Percentiles rank a stretch among this genome's conserved stretches.
phyloP scores from a whole-genome alignment of 73 alveolate species.

The Blepharisma stoltei region DNA sequence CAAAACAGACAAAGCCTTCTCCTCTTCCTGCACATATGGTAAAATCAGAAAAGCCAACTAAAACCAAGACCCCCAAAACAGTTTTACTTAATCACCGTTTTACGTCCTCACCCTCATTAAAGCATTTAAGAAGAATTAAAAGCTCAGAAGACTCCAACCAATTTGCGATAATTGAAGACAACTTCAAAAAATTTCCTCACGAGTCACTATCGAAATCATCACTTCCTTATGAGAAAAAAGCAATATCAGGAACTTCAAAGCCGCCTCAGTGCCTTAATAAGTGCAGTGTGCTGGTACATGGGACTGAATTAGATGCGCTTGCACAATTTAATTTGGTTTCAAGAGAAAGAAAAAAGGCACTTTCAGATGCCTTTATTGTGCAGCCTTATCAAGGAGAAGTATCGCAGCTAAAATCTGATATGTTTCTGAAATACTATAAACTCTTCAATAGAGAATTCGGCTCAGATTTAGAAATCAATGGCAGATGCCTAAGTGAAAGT shows the following conservation, averaged over 20 bases:
- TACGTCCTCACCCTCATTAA: not conserved
- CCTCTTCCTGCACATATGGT: not conserved
- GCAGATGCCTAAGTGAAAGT: conserved; percentile 11
- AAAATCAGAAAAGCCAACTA: not conserved
- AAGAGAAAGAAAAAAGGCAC: too few species aligned
- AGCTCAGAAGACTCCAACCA: not conserved
- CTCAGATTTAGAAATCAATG: not conserved
- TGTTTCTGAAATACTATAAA: not conserved
- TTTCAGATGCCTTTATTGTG: too few species aligned
- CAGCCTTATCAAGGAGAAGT: not conserved
- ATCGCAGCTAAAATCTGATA: not conserved
- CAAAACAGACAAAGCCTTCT: not conserved
- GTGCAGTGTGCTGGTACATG: too few species aligned
- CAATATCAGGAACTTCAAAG: too few species aligned
- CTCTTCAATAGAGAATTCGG: not conserved
- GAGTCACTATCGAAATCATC: too few species aligned
- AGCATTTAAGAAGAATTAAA: not conserved
- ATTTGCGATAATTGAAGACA: not conserved
- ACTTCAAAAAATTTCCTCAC: not conserved
- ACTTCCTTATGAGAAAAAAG: too few species aligned
- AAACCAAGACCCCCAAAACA: not conserved
- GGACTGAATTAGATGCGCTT: too few species aligned
- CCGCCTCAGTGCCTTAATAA: too few species aligned
- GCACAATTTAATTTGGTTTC: too few species aligned
- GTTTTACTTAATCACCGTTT: not conserved